A percentile compares a stretch with the other conserved stretches of the same genome.
These are phyloP conservation scores for Stachybotrys elegans DNA, from an alignment of 2,329 filamentous ascomycete species.

Conservation along the genomic window DNA sequence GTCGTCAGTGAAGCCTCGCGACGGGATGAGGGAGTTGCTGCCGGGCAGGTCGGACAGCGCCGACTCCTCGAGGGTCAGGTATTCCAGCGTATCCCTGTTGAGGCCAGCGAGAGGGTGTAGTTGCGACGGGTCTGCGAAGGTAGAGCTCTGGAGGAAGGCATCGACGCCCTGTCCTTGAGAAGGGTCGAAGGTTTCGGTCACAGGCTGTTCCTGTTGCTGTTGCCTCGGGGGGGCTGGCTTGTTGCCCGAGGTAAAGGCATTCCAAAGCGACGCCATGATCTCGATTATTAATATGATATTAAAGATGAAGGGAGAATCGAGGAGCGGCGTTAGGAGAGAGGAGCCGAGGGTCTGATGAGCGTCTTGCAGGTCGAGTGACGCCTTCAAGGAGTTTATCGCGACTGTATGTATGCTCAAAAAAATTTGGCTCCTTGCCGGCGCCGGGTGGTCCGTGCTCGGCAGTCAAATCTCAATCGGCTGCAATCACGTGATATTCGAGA, in stretches of 20 bases:
- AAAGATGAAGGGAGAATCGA: conserved; percentile 5
- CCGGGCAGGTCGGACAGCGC: conserved; percentile 82
- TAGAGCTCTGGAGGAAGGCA: conserved; percentile 73
- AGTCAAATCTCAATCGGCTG: background rate
- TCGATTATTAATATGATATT: background rate
- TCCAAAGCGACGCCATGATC: conserved; percentile 56
- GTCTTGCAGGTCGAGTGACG: conserved; percentile 12
- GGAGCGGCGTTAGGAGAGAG: conserved; percentile 8
- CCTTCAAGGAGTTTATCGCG: background rate
- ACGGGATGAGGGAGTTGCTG: conserved; percentile 81
- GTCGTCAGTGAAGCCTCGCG: conserved; percentile 95
- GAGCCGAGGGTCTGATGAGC: conserved; percentile 13
- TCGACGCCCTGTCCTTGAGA: conserved; percentile 73
- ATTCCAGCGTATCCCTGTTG: conserved; percentile 90
- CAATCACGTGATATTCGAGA: background rate
- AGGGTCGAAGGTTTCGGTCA: conserved; percentile 60
- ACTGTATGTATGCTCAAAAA: conserved; percentile 6
- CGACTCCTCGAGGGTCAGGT: conserved; percentile 89
- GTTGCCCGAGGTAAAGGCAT: conserved; percentile 56
- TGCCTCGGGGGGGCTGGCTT: conserved; percentile 36
- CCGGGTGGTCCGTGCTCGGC: background rate
- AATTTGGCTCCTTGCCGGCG: conserved; percentile 10
- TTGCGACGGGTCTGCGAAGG: conserved; percentile 79
- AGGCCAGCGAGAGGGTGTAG: conserved; percentile 92
- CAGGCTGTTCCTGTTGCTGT: conserved; percentile 26